A percentile compares a stretch with the other conserved stretches of the same genome.
Evolutionary conservation across 805 yeast genomes (phyloP).

Genomic region (Saccharomycopsis amapae): DNA sequence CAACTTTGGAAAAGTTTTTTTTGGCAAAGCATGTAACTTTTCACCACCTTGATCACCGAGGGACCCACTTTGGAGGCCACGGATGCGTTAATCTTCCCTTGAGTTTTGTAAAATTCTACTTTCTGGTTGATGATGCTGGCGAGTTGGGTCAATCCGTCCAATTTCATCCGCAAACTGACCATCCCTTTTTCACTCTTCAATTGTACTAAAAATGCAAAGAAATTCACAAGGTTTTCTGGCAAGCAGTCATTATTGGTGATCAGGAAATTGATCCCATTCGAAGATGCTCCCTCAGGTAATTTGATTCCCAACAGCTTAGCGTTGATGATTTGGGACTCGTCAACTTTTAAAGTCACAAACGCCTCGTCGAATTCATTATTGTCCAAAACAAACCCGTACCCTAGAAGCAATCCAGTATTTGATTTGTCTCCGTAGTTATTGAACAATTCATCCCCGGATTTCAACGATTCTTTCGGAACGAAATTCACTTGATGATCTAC

Average conservation of each 20-base stretch:
- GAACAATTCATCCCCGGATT: slow-evolving; percentile 44
- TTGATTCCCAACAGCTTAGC: slow-evolving; percentile 31
- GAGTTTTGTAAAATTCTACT: slow-evolving; percentile 32
- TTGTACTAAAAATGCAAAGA: slow-evolving; percentile 50
- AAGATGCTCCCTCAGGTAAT: background rate
- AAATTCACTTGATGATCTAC: slow-evolving; percentile 20
- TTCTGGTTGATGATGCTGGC: slow-evolving; percentile 47
- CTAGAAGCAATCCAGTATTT: slow-evolving; percentile 72
- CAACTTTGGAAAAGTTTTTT: slow-evolving; percentile 38
- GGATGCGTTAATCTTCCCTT: slow-evolving; percentile 26
- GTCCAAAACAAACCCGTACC: slow-evolving; percentile 68
- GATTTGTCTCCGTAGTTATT: slow-evolving; percentile 88
- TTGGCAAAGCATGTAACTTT: slow-evolving; percentile 44
- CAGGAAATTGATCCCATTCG: slow-evolving; percentile 20
- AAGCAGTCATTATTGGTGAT: slow-evolving; percentile 24
- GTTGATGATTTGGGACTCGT: slow-evolving; percentile 25
- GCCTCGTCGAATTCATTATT: slow-evolving; percentile 52
- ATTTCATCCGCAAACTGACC: slow-evolving; percentile 44
- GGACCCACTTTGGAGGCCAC: background rate
- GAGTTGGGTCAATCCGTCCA: slow-evolving; percentile 56
- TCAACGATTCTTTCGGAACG: slow-evolving; percentile 4
- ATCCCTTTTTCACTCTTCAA: slow-evolving; percentile 38
- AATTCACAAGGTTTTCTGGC: slow-evolving; percentile 40
- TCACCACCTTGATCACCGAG: slow-evolving; percentile 30
- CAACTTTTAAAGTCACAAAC: slow-evolving; percentile 53